phyloP scores from a whole-genome alignment of 805 yeast genomes.

The Pichia scutulata region DNA sequence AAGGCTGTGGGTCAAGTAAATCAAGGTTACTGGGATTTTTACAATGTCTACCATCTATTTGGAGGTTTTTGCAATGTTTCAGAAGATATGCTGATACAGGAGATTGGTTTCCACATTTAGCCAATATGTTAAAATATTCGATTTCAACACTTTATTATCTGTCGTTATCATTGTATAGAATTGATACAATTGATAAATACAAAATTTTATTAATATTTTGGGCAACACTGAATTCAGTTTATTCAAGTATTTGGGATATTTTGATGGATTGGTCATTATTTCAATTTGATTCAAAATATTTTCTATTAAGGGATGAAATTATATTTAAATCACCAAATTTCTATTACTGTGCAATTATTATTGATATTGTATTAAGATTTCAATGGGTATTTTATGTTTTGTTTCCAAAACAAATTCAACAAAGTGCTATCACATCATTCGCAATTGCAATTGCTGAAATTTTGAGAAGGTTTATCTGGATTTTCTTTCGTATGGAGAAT shows the following conservation, averaged over 20 bases:
- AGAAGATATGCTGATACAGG: conserved; percentile 91
- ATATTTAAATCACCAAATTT: conserved; percentile 50
- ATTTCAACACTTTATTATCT: conserved; percentile 62
- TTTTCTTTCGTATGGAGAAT: conserved; percentile 88
- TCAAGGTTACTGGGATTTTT: conserved; percentile 79
- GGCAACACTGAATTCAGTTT: conserved; percentile 66
- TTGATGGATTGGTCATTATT: conserved; percentile 93
- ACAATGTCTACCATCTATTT: conserved; percentile 75
- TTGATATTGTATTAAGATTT: conserved; percentile 70
- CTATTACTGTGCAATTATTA: conserved; percentile 68
- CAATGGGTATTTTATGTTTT: conserved; percentile 90
- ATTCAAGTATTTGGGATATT: conserved; percentile 77
- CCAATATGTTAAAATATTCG: conserved; percentile 75
- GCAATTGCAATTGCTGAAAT: conserved; percentile 77
- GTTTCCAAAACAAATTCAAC: conserved; percentile 70
- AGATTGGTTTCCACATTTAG: conserved; percentile 93
- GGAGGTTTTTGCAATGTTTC: conserved; percentile 86
- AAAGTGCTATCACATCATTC: conserved; percentile 82
- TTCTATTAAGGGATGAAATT: conserved; percentile 62
- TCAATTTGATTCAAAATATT: conserved; percentile 53
- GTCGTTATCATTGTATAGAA: conserved; percentile 71
- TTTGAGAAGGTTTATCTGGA: conserved; percentile 80
- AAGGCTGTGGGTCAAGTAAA: conserved; percentile 65
- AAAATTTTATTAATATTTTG: conserved; percentile 61
- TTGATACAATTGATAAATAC: conserved; percentile 36